Base-by-base conservation (phyloP, 148 eudicot species). In the Rhododendron williamsianum region DNA sequence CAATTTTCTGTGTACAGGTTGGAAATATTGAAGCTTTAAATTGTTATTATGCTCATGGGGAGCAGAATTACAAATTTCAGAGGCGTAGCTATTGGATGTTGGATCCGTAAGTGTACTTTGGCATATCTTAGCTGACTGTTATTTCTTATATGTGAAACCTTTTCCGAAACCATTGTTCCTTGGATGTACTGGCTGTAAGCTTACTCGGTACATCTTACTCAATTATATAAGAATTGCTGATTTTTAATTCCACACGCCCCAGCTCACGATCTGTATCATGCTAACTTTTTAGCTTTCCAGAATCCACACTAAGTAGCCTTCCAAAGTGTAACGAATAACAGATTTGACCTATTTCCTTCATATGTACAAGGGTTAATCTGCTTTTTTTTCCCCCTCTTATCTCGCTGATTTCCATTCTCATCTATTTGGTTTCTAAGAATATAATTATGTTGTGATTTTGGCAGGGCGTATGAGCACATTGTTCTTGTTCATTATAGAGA, bases 401-500 rank as follows among this genome's bases (percentile, higher is more conserved):
- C 30, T 65, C 13, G 2, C 2, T 65, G 71, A n/a, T 23, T 65
- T n/a, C 27, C 19, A 12, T 60, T 9, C 11, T 60, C 80, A 45
- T 33, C 76, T 54, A 9, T 30, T 51, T 65, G 3, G 25, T n/a
- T 81, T 81, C 36, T 72, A 35, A 65, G 27, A 65, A 65, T 65
- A 21, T 65, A 8, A 65, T 65, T 65, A 9, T 65, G 65, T 8
- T 65, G 0, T 3, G 30, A 9, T 81, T 88, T 80, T 83, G 84
- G 86, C 89, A 96, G 99, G 94, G 95, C 91, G 33, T 87, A 87
- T 85, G 98, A 95, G 81, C 99, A 96, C 87, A 96, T 96, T 92
- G 99, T 96, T 86, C 97, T 96, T 87, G 99, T 96, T 87, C 99
- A 96, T 90, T 96, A 96, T 90, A 92, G 99, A 90, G 96, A 96